Base-by-base conservation (phyloP, 2,329 filamentous ascomycete species). In the Tolypocladium album region DNA sequence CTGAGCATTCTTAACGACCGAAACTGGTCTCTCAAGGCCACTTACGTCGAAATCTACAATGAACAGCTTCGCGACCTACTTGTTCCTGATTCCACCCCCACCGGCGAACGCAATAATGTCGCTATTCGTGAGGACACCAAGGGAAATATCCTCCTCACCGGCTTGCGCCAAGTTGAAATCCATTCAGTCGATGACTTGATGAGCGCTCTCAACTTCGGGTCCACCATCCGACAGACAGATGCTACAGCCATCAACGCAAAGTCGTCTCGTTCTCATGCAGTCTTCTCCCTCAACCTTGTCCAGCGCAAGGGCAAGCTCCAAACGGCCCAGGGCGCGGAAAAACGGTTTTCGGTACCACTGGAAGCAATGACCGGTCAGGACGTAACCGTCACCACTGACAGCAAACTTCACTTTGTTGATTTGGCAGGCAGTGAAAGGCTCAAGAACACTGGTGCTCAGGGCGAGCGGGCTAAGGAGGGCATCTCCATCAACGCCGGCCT, bases 401-500 rank as follows among this genome's bases (percentile, higher is more conserved):
- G 94, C 84, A 99, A 99, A 75, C 82, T 99, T 57, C 94, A 99
- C 72, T 99, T 99, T 71, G 94, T 99, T 61, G 94, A 99, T 84
- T 78, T 99, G 72, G 94, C 94, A 58, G 94, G 94, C 65, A 97
- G 94, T 71, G 94, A 99, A 76, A 85, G 94, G 67, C 78, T 99
- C 69, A 99, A 99, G 78, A 97, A 99, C 68, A 99, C 94, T 0
- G 91, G 92, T 40, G 94, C 94, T 0, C 92, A 96, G 64, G 94
- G 94, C 52, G 94, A 97, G 67, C 85, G 94, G 60, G 94, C 94
- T 45, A 93, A 87, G 72, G 94, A 99, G 74, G 94, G 94, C 67
- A 99, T 99, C 62, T 96, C 93, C 15, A 99, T 99, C 79, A 99
- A 99, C 69, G 94, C 90, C 45, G 94, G 94, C 61, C 83, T 99